These are phyloP conservation scores for Flaveria sonorensis DNA, from an alignment of 129 eudicot species.

Conservation along the genomic window DNA sequence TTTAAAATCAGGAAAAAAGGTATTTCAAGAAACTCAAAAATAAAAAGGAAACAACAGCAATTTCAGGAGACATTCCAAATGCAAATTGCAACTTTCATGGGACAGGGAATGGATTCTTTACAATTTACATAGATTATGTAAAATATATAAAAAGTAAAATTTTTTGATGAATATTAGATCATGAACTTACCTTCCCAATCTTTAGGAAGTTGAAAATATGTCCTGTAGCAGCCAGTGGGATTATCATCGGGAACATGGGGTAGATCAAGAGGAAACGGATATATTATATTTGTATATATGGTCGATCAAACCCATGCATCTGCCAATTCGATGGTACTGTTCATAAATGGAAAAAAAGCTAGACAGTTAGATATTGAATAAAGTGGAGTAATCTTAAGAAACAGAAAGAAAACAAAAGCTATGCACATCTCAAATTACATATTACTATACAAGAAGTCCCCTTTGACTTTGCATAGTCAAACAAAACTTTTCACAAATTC, in stretches of 20 bases:
- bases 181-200: slow-evolving; percentile 80
- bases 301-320: slow-evolving; percentile 89
- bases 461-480: slow-evolving; percentile 15
- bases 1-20: neutral
- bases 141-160: neutral
- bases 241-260: slow-evolving; percentile 83
- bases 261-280: slow-evolving; percentile 91
- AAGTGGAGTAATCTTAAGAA: slow-evolving; percentile 9
- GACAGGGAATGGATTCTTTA: neutral
- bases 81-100: slow-evolving; percentile 9
- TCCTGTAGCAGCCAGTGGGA: slow-evolving; percentile 96
- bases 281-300: slow-evolving; percentile 75
- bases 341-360: slow-evolving; percentile 24
- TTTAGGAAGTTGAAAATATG: slow-evolving; percentile 71
- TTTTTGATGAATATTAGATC: slow-evolving; percentile 1
- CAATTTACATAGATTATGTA: neutral
- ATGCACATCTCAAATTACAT: slow-evolving; percentile 4
- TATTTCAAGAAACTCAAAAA: neutral
- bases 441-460: neutral
- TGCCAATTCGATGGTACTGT: slow-evolving; percentile 98
- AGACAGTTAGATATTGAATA: slow-evolving; percentile 16
- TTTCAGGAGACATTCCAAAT: no score
- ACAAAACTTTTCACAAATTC: neutral
- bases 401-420: neutral
- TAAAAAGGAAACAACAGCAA: neutral